Conservation (phyloP, 2,329 filamentous ascomycete species). For the Claviceps spartinae region DNA sequence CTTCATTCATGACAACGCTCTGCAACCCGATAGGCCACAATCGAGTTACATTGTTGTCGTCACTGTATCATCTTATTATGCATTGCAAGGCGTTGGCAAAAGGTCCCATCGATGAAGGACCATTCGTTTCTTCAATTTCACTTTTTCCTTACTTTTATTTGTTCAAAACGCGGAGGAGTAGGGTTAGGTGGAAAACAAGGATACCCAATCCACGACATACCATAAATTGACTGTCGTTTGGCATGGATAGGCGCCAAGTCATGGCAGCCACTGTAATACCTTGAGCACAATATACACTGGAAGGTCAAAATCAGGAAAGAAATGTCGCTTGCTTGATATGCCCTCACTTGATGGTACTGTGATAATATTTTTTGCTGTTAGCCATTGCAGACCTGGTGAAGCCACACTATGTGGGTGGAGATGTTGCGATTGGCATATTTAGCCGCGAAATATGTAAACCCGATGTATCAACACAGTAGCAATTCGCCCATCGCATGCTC, state of each 20-base stretch:
- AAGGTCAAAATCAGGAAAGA: slow-evolving; percentile 8
- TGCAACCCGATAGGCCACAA: slow-evolving; percentile 14
- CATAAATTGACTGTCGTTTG: slow-evolving; percentile 26
- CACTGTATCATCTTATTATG: slow-evolving; percentile 29
- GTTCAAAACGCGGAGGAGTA: slow-evolving; percentile 13
- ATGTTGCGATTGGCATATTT: no score
- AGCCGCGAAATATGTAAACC: no score
- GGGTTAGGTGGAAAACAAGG: slow-evolving; percentile 23
- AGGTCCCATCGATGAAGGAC: slow-evolving; percentile 18
- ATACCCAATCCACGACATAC: slow-evolving; percentile 24
- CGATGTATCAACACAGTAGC: no score
- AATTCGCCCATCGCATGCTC: no score
- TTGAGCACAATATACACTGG: slow-evolving; percentile 10
- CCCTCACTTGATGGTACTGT: no score
- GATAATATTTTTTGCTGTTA: no score
- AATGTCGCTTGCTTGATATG: neutral
- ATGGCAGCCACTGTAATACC: slow-evolving; percentile 17
- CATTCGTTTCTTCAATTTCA: slow-evolving; percentile 12
- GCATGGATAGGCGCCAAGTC: slow-evolving; percentile 4
- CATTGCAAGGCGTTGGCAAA: slow-evolving; percentile 47
- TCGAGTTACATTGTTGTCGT: slow-evolving; percentile 8
- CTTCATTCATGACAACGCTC: slow-evolving; percentile 11
- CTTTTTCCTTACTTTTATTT: neutral
- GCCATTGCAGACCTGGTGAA: no score
- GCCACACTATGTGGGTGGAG: no score